Conservation (phyloP, 2,329 filamentous ascomycete species). For the Metarhizium brunneum region DNA sequence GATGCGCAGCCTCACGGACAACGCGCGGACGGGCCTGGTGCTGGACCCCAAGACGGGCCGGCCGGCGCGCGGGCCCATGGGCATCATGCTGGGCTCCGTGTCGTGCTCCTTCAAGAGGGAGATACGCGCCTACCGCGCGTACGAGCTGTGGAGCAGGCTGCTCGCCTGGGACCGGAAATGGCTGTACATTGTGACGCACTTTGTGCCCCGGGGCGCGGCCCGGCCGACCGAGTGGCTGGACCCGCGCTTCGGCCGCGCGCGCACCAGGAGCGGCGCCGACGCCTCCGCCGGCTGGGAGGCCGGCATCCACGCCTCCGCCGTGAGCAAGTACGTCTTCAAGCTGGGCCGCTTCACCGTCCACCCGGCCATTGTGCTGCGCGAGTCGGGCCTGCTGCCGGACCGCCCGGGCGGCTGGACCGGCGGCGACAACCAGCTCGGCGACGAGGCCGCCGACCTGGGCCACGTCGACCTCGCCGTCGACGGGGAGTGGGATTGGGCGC, state of each 20-base stretch:
- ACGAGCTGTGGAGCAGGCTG: slow-evolving; percentile 65
- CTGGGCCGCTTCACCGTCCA: slow-evolving; percentile 74
- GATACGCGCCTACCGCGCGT: slow-evolving; percentile 58
- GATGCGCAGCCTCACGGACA: slow-evolving; percentile 10
- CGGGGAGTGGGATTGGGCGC: slow-evolving; percentile 47
- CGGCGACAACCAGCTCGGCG: slow-evolving; percentile 23
- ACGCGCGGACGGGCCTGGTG: slow-evolving; percentile 28
- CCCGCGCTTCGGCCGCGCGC: slow-evolving; percentile 31
- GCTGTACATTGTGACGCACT: slow-evolving; percentile 69
- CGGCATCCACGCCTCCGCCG: slow-evolving; percentile 59
- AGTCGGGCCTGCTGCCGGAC: slow-evolving; percentile 64
- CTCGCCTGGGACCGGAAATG: slow-evolving; percentile 74
- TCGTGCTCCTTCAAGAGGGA: slow-evolving; percentile 66
- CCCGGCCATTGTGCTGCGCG: slow-evolving; percentile 64
- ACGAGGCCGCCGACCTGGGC: slow-evolving; percentile 6
- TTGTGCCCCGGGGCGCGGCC: slow-evolving; percentile 53
- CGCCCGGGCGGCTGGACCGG: slow-evolving; percentile 57
- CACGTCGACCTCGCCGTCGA: slow-evolving; percentile 21
- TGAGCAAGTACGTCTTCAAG: slow-evolving; percentile 79
- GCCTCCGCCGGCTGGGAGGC: slow-evolving; percentile 42
- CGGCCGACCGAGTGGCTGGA: slow-evolving; percentile 45
- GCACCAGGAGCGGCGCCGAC: slow-evolving; percentile 28
- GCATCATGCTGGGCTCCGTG: slow-evolving; percentile 63
- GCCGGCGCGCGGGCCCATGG: slow-evolving; percentile 43
- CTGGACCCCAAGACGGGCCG: slow-evolving; percentile 36